Base-by-base conservation (phyloP, 2,329 filamentous ascomycete genomes). In the Microascus cirrosus region DNA sequence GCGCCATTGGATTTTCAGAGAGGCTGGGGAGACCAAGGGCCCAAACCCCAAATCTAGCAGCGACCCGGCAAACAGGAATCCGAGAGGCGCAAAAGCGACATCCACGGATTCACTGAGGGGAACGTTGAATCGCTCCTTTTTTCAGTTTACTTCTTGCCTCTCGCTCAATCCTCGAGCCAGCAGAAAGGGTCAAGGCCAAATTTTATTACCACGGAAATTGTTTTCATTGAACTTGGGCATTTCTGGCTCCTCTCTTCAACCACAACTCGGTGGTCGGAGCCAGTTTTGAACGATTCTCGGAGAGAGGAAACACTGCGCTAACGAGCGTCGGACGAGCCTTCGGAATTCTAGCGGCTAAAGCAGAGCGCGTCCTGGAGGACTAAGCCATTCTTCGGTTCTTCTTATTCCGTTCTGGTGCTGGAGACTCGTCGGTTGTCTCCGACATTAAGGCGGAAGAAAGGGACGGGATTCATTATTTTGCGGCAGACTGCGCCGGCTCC, bases 381-480 rank as follows among this genome's bases (percentile, higher is more conserved):
- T 20, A 50, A 11, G n/a, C 22, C 22, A 4, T 32, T 51, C 35
- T 32, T 56, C 15, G 32, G n/a, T 34, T 34, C 15, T 50, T 56
- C 35, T 35, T 35, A 11, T 50, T 50, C 32, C 20, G 22, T 18
- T n/a, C 32, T 15, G 15, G 35, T 51, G 34, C 35, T 24, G 35
- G 45, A 48, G n/a, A 22, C 54, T 35, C 15, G 32, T 56, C 42
- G 42, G 54, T 18, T 56, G 25, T 56, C 54, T 32, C 54, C 54
- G 25, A 48, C 25, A 56, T 25, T 56, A 55, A 28, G 32, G 25
- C 48, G 24, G 25, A 50, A 42, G 54, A 48, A 50, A 42, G 54
- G 42, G 25, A 32, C 39, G 22, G 36, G 28, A 25, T 56, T 53
- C 50, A 57, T 57, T 57, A 53, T 57, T 53, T 35, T 50, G 56